These are phyloP conservation scores for Neopestalotiopsis sp. DNA, from an alignment of 2,329 filamentous ascomycete species.

Conservation along the genomic window DNA sequence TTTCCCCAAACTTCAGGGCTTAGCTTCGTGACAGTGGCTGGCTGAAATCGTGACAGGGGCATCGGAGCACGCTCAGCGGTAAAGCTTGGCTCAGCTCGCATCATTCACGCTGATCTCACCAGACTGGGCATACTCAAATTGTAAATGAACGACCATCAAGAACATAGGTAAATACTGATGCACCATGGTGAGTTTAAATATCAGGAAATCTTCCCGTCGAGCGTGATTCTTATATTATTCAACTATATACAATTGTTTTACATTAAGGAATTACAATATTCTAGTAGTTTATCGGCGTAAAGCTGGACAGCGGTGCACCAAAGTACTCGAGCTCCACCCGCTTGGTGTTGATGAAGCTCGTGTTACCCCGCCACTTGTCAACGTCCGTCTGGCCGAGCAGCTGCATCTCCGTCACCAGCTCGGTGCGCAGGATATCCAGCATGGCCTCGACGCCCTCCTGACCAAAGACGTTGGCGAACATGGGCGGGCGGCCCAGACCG, in stretches of 20 bases:
- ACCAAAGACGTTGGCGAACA: slow-evolving; percentile 58
- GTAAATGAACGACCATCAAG: no score
- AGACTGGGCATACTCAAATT: no score
- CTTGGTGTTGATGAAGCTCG: slow-evolving; percentile 20
- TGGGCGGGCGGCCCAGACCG: slow-evolving; percentile 50
- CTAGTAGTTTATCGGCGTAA: not conserved
- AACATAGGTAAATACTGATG: no score
- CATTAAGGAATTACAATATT: not conserved
- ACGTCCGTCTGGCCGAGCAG: slow-evolving; percentile 18
- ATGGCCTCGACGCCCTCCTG: slow-evolving; percentile 47
- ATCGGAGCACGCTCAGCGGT: no score
- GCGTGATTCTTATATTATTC: not conserved
- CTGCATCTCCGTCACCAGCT: slow-evolving; percentile 36
- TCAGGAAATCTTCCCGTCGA: not conserved
- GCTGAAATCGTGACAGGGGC: no score
- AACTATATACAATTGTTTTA: not conserved
- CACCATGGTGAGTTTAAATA: no score
- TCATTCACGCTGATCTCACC: no score
- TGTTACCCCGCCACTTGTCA: slow-evolving; percentile 20
- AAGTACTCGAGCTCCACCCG: slow-evolving; percentile 22
- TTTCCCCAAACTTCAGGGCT: no score
- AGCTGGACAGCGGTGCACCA: slow-evolving; percentile 14
- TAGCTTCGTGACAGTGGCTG: no score
- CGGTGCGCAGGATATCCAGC: slow-evolving; percentile 49
- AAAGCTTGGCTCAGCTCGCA: no score